phyloP scores from a whole-genome alignment of 805 yeast species.

The Teunomyces gatunensis region DNA sequence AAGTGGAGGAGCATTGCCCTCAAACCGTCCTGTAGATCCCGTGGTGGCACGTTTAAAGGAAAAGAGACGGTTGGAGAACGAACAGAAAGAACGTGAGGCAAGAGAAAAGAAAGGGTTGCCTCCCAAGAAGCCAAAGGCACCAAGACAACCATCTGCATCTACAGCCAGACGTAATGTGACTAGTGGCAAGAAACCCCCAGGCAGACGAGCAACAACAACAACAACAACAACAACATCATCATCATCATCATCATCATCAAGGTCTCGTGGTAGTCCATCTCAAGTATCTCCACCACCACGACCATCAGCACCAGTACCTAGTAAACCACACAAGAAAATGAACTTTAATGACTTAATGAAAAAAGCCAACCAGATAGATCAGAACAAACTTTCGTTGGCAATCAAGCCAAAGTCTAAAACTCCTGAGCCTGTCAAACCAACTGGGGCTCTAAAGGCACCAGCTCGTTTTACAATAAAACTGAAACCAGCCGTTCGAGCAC shows the following conservation, averaged over 20 bases:
- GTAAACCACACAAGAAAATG: slow-evolving; percentile 39
- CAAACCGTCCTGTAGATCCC: slow-evolving; percentile 52
- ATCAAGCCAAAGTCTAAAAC: slow-evolving; percentile 37
- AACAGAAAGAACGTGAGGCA: slow-evolving; percentile 35
- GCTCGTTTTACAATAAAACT: not conserved
- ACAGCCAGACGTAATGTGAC: too few relatives aligned
- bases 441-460: not conserved
- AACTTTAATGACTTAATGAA: slow-evolving; percentile 68
- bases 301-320: not conserved
- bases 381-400: slow-evolving; percentile 35
- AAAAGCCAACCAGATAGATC: slow-evolving; percentile 61
- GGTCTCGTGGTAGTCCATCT: not conserved
- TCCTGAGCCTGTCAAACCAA: slow-evolving; percentile 19
- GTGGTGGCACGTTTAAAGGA: slow-evolving; percentile 70
- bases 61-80: slow-evolving; percentile 56
- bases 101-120: slow-evolving; percentile 33
- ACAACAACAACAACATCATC: too few relatives aligned
- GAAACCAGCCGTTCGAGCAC: not conserved
- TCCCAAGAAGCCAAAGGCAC: slow-evolving; percentile 19
- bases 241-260: slow-evolving; percentile 9
- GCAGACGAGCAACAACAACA: slow-evolving; percentile 1
- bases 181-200: too few relatives aligned
- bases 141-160: slow-evolving; percentile 6
- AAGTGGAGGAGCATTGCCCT: not conserved
- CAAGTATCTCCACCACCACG: not conserved